Evolutionary conservation across 495 filamentous ascomycete genomes (phyloP), one percentile per base, ranked within the genome.

Genomic region (Saxispiralis lemnorum): DNA sequence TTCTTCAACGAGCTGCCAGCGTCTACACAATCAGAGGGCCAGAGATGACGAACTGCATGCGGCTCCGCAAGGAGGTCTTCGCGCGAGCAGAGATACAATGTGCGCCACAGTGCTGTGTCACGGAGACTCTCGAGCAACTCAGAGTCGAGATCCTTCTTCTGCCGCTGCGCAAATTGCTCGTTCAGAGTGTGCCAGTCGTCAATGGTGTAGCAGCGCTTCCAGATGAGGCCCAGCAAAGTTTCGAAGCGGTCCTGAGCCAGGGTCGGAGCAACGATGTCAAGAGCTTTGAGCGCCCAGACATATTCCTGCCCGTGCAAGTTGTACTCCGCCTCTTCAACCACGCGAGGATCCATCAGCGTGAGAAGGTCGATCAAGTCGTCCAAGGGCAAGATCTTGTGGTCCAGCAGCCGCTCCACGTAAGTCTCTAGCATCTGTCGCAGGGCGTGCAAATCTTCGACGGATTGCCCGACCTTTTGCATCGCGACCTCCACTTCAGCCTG

Each of bases 291-390:
- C 33, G 86, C 84, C 20, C 78, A 58, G 54, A 73, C 79, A 55
- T 86, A 93, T 42, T 64, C 58, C 7, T 51, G 20, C 0, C 55
- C 53, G 14, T 43, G n/a, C 5, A 69, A 61, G 9, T 58, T 52
- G 38, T 33, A 12, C 6, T 40, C 37, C 19, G 10, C 41, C n/a
- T 42, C 44, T 19, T 54, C 48, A 28, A 44, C 34, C 33, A 30
- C 30, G 11, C 39, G 24, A 60, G 45, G 41, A 33, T 72, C 65
- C 19, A 83, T 74, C 20, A 95, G 62, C 0, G 85, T 94, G 33
- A 97, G 70, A 7, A 88, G 54, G 61, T 97, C 86, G 31, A 92
- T 73, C 13, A 96, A 64, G 33, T 72, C 66, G 15, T 78, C 68
- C 1, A 72, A 62, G 31, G 73, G 67, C 42, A 95, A 63, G 9